Conservation (phyloP, 768 basidiomycete genomes). For the Leccinum barrowsii region DNA sequence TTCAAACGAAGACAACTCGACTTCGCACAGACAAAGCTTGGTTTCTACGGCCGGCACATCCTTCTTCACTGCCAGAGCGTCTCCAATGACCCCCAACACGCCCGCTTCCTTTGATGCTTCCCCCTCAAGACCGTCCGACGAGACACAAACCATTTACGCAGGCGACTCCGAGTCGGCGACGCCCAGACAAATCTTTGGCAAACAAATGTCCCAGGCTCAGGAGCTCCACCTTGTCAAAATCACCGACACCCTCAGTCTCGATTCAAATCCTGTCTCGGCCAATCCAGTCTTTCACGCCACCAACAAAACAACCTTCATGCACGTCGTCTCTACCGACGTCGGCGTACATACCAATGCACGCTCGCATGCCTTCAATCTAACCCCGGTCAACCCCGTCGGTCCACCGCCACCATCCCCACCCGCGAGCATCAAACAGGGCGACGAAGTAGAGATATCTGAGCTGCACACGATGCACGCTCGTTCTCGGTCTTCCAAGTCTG, state of each 20-base stretch:
- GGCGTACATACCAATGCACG: conserved; percentile 7
- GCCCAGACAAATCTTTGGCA: conserved; percentile 32
- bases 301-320: conserved; percentile 33
- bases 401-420: conserved; percentile 58
- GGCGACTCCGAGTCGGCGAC: conserved; percentile 24
- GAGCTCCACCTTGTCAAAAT: conserved; percentile 56
- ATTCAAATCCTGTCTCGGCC: conserved; percentile 33
- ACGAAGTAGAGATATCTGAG: conserved; percentile 16
- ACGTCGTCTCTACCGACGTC: conserved; percentile 27
- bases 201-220: conserved; percentile 32
- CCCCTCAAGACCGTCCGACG: conserved; percentile 35
- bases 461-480: conserved; percentile 29
- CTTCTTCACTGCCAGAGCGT: conserved; percentile 27
- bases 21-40: conserved; percentile 21
- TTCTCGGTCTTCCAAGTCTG: conserved; percentile 21
- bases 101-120: conserved; percentile 21
- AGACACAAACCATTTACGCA: conserved; percentile 27
- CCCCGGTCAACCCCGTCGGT: conserved; percentile 29
- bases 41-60: conserved; percentile 25
- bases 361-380: not conserved
- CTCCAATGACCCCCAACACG: conserved; percentile 20
- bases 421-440: conserved; percentile 34
- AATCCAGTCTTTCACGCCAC: conserved; percentile 35
- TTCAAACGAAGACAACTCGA: conserved; percentile 8
- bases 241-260: conserved; percentile 45